Base-by-base conservation (phyloP, 2,329 filamentous ascomycete species). In the Talaromyces piceae region DNA sequence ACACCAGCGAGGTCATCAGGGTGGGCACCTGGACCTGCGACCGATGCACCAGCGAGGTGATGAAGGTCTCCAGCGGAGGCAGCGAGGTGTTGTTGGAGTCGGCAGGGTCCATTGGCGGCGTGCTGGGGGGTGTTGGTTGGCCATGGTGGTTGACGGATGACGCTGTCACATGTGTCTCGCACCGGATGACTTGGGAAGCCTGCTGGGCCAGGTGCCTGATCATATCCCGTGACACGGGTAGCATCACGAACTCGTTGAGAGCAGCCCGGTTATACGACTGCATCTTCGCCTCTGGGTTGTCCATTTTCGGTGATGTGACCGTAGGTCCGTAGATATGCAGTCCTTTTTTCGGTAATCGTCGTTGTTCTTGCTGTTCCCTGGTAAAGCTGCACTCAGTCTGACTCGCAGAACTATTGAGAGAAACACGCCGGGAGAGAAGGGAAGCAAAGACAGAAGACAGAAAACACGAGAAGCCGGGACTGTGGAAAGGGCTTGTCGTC, bases 1-100 rank as follows among this genome's bases (percentile, higher is more conserved):
- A 98, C 68, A 97, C 90, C 37, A 98, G 80, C 6, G 91, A 91
- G 30, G 89, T 91, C 93, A 98, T 97, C 59, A 98, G 80, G 6
- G 93, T 98, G 11, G 93, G 88, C 49, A 96, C 91, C 77, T 97
- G 91, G 26, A 97, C 93, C 69, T 96, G 95, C 58, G 91, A 97
- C 54, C 87, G 86, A 64, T 88, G 82, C 55, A 97, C 91, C 26
- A 98, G 80, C 57, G 90, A 89, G 47, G 82, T 85, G 73, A 98
- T 97, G 77, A 97, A 98, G 53, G 84, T 81, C 69, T 95, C 88
- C 30, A 97, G 76, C 0, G 87, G 84, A 3, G 93, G 93, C 27
- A 98, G 57, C 57, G 73, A 58, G 61, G 75, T 61, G 25, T 60
- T 57, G 26, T 61, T 59, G 54, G n/a, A n/a, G n/a, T 67, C 59